Evolutionary conservation across 169 alveolate species (phyloP).

Genomic region (Perkinsus marinus): DNA sequence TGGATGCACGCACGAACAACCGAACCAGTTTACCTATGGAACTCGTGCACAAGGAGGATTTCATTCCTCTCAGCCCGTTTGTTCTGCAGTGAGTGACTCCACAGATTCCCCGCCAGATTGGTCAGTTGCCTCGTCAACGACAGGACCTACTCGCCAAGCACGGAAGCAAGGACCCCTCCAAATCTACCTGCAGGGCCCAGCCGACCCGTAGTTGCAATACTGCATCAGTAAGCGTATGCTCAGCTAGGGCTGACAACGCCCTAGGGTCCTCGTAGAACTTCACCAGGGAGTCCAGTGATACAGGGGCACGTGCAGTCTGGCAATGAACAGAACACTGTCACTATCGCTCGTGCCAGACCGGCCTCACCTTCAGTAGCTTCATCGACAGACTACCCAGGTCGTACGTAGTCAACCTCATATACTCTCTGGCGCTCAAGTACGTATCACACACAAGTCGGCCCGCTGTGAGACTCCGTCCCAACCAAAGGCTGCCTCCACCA

Average conservation of each 20-base stretch:
- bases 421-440: slow-evolving; percentile 31
- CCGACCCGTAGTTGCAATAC: not conserved
- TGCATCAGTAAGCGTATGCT: not conserved
- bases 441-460: slow-evolving; percentile 46
- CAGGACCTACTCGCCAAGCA: slow-evolving; percentile 47
- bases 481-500: slow-evolving; percentile 3
- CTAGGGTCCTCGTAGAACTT: not conserved
- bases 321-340: not conserved
- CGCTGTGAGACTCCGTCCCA: slow-evolving; percentile 22
- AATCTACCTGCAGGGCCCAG: not conserved
- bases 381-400: slow-evolving; percentile 16
- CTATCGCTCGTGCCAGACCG: not conserved
- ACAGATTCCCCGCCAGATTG: slow-evolving; percentile 85
- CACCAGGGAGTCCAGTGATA: not conserved
- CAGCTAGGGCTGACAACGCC: not conserved
- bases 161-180: not conserved
- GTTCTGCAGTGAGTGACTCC: slow-evolving; percentile 65
- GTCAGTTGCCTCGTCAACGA: slow-evolving; percentile 91
- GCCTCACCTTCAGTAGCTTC: not conserved
- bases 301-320: not conserved
- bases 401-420: slow-evolving; percentile 26
- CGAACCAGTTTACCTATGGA: slow-evolving; percentile 27
- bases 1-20: slow-evolving; percentile 59
- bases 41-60: slow-evolving; percentile 84
- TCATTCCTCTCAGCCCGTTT: slow-evolving; percentile 84